Percentiles rank a stretch among this genome's conserved stretches.
These are phyloP conservation scores for Hypomontagnella monticulosa DNA, from an alignment of 495 filamentous ascomycete genomes.

Conservation along the genomic window DNA sequence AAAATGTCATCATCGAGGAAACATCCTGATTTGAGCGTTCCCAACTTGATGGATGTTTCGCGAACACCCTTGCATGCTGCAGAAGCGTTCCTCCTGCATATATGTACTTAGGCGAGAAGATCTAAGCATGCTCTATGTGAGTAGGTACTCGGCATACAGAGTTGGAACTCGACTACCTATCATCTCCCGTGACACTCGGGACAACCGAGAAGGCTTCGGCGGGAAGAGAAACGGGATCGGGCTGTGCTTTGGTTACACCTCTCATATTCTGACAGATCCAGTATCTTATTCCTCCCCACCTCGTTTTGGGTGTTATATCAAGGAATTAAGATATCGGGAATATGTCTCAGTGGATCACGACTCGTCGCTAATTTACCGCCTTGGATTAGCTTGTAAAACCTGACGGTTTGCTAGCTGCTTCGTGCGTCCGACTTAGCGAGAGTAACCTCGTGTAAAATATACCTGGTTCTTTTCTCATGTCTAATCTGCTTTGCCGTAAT, in stretches of 20 bases:
- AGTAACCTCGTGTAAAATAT: neutral
- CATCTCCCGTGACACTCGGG: conserved; percentile 35
- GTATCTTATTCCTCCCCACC: neutral
- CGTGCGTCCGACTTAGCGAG: neutral
- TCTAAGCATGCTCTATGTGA: conserved; percentile 14
- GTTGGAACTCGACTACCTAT: conserved; percentile 1
- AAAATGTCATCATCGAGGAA: conserved; percentile 6
- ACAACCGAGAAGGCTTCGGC: conserved; percentile 29
- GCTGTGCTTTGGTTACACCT: conserved; percentile 6
- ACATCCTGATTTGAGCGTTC: conserved; percentile 14
- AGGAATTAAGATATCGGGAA: too few species aligned
- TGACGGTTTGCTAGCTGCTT: conserved; percentile 2
- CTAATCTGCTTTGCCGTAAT: neutral
- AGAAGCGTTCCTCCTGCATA: conserved; percentile 32
- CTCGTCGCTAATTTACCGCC: conserved; percentile 5
- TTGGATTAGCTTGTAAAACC: neutral
- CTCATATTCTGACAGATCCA: neutral
- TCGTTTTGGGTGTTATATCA: neutral
- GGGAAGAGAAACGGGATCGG: conserved; percentile 24
- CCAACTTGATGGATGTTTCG: conserved; percentile 29
- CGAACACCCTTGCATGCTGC: conserved; percentile 33
- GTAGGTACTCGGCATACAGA: conserved; percentile 3
- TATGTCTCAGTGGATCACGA: conserved; percentile 12
- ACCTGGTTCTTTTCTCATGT: neutral
- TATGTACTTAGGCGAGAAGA: conserved; percentile 3